phyloP scores from a whole-genome alignment of 1,284 basidiomycete species.

The Tilletia indica region DNA sequence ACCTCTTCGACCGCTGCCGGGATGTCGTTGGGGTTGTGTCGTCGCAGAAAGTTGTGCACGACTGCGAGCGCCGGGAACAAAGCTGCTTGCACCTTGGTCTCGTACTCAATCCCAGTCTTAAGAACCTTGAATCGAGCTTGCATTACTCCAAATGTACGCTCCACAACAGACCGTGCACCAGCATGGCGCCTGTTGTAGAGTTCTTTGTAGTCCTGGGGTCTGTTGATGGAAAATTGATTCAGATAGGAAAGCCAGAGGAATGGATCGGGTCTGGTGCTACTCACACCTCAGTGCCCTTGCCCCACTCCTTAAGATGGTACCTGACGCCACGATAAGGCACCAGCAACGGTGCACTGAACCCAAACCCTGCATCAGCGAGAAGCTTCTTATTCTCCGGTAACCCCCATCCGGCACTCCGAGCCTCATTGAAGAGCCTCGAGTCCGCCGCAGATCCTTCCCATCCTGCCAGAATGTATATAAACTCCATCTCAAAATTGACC shows the following conservation, averaged over 20 bases:
- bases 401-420: background rate
- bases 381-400: background rate
- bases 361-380: background rate
- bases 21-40: background rate
- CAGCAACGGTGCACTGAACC: background rate
- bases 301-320: background rate
- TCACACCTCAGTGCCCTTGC: background rate
- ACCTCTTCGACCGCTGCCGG: too few species aligned
- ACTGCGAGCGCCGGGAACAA: background rate
- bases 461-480: background rate
- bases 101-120: background rate
- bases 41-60: background rate
- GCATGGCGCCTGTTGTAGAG: background rate
- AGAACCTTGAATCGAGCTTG: conserved; percentile 6
- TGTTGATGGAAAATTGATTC: too few species aligned
- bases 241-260: too few species aligned
- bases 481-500: background rate
- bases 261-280: too few species aligned
- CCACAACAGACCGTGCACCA: background rate
- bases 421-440: background rate
- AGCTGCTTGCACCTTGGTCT: background rate
- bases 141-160: background rate
- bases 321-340: background rate
- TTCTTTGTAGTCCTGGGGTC: background rate
- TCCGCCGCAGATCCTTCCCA: background rate